phyloP scores from a whole-genome alignment of 768 basidiomycete species.

The Dacryopinax primogenitus region DNA sequence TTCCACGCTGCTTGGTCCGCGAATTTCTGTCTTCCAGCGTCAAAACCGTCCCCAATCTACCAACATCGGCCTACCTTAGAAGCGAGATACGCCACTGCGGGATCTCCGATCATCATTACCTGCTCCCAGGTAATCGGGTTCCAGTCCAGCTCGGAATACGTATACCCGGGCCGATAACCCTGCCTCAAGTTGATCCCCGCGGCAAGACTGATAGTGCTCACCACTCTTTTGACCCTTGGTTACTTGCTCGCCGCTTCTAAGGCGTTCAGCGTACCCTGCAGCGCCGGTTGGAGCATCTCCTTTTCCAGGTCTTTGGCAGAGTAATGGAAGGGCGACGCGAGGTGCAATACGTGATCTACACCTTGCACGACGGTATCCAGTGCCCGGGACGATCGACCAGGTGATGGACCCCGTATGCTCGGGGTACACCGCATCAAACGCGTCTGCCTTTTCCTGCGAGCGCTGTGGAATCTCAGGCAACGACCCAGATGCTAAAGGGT shows the following conservation, averaged over 20 bases:
- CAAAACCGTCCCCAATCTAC: neutral
- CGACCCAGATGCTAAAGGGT: neutral
- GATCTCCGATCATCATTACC: neutral
- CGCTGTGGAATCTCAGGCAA: neutral
- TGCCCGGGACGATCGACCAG: neutral
- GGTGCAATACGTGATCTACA: neutral
- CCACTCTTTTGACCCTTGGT: slow-evolving; percentile 17
- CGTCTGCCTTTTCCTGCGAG: neutral
- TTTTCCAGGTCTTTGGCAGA: slow-evolving; percentile 1
- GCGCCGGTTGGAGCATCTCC: slow-evolving; percentile 19
- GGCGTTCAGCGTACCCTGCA: slow-evolving; percentile 19
- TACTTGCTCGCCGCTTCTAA: slow-evolving; percentile 15
- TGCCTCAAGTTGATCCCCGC: slow-evolving; percentile 16
- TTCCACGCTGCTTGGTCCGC: slow-evolving; percentile 20
- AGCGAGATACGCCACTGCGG: neutral
- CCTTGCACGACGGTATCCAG: neutral
- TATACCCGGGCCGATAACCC: slow-evolving; percentile 8
- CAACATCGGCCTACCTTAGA: neutral
- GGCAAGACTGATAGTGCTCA: slow-evolving; percentile 19
- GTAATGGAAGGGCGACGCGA: neutral
- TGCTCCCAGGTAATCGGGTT: slow-evolving; percentile 9
- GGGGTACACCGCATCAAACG: neutral
- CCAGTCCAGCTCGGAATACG: slow-evolving; percentile 10
- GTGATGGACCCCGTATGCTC: neutral
- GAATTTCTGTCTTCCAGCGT: slow-evolving; percentile 13